Percentiles rank a stretch among this genome's conserved stretches.
Conservation (phyloP, 2,329 filamentous ascomycete genomes). For the Fusarium incarnatum region DNA sequence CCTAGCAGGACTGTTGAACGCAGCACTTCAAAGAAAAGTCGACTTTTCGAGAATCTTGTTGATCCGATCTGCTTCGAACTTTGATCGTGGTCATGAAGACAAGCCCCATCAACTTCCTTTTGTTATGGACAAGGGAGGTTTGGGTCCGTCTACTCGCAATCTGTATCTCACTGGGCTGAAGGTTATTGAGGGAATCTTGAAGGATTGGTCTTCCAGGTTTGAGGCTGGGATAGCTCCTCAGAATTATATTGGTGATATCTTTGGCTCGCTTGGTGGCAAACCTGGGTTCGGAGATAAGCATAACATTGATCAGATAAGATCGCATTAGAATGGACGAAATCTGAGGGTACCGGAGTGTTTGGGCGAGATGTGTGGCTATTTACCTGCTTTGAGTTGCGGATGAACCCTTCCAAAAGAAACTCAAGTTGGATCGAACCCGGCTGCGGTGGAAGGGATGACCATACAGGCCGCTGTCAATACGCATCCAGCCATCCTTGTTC, state of each 20-base stretch:
- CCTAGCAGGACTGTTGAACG: conserved; percentile 27
- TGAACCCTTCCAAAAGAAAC: too few species aligned
- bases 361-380: too few species aligned
- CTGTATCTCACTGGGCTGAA: conserved; percentile 31
- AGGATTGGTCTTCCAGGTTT: conserved; percentile 23
- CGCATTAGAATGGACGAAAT: neutral
- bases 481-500: too few species aligned
- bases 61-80: conserved; percentile 38
- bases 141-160: conserved; percentile 34
- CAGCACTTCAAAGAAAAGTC: conserved; percentile 21
- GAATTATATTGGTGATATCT: conserved; percentile 38
- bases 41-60: conserved; percentile 36
- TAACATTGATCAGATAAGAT: neutral
- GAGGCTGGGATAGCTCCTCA: conserved; percentile 6
- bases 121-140: conserved; percentile 37
- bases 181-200: conserved; percentile 25
- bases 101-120: conserved; percentile 35
- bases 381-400: too few species aligned
- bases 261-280: conserved; percentile 34
- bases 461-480: too few species aligned
- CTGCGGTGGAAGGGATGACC: too few species aligned
- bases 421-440: too few species aligned
- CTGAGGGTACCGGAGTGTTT: too few species aligned
- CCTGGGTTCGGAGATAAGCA: conserved; percentile 32
- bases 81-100: conserved; percentile 35